Evolutionary conservation across 2,329 filamentous ascomycete species (phyloP).

Genomic region (Hirsutella minnesotensis): DNA sequence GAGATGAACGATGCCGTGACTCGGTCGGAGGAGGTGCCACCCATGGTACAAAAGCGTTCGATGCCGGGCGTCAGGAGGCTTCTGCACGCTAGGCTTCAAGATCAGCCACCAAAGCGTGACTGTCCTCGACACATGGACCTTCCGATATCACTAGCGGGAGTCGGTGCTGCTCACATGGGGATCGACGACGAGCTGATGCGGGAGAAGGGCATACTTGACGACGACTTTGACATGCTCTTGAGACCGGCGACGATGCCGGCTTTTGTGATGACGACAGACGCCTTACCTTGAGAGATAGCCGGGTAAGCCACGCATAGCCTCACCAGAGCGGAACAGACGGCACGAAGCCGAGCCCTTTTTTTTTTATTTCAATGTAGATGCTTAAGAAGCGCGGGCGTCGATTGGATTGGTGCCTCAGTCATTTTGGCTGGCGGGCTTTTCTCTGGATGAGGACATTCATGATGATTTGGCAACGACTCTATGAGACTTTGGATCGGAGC

Average conservation of each 20-base stretch:
- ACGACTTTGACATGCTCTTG: slow-evolving; percentile 7
- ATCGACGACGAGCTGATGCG: slow-evolving; percentile 9
- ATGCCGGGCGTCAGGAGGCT: not conserved
- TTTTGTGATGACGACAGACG: slow-evolving; percentile 10
- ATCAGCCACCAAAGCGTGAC: not conserved
- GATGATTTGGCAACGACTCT: too few relatives aligned
- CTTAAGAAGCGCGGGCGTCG: too few relatives aligned
- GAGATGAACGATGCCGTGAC: not conserved
- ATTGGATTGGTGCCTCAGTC: too few relatives aligned
- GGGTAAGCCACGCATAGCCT: not conserved
- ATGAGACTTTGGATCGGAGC: too few relatives aligned
- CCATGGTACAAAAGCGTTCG: too few relatives aligned
- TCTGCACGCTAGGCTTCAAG: not conserved
- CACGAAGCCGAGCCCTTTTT: not conserved
- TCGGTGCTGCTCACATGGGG: slow-evolving; percentile 12
- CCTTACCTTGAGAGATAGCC: slow-evolving; percentile 3
- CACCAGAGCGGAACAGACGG: not conserved
- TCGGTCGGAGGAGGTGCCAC: not conserved
- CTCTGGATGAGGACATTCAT: too few relatives aligned
- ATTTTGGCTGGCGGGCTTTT: too few relatives aligned
- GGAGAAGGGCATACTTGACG: slow-evolving; percentile 6
- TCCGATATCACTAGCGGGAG: slow-evolving; percentile 11
- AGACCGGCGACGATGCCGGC: slow-evolving; percentile 7
- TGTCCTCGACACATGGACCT: slow-evolving; percentile 4
- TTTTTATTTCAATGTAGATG: not conserved